A percentile compares a stretch with the other conserved stretches of the same genome.
Evolutionary conservation across 306 rosid genomes (phyloP).

Genomic region (Gastrolobium bilobum): DNA sequence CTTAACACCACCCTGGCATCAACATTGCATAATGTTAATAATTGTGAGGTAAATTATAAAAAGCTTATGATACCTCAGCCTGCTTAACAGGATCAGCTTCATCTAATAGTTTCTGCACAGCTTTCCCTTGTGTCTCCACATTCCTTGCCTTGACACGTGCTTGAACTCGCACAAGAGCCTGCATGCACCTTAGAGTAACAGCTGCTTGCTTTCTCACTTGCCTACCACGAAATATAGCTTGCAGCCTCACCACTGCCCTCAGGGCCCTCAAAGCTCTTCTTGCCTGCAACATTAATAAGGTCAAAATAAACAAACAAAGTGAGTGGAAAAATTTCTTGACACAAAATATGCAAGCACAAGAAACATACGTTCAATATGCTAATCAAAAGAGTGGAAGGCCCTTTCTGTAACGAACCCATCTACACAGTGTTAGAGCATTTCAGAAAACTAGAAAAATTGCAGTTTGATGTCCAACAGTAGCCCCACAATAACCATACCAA

Average conservation of each 20-base stretch:
- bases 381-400: neutral
- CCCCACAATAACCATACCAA: neutral
- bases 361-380: neutral
- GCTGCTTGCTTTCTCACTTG: constrained; percentile 92
- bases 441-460: constrained; percentile 2
- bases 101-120: constrained; percentile 42
- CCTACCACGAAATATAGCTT: constrained; percentile 89
- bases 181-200: constrained; percentile 91
- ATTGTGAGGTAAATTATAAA: constrained; percentile 19
- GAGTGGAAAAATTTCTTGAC: neutral
- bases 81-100: constrained; percentile 67
- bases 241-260: constrained; percentile 90
- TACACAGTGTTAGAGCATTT: neutral
- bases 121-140: constrained; percentile 56
- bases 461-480: neutral
- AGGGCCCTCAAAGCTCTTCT: constrained; percentile 85
- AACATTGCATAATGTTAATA: constrained; percentile 18
- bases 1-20: constrained; percentile 10
- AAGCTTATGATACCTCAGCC: constrained; percentile 66
- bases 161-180: constrained; percentile 92
- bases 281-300: constrained; percentile 61
- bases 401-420: neutral
- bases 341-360: constrained; percentile 7
- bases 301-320: constrained; percentile 1
- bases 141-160: constrained; percentile 67